phyloP scores from a whole-genome alignment of 139 green algal genomes.

The Closterium sp. region DNA sequence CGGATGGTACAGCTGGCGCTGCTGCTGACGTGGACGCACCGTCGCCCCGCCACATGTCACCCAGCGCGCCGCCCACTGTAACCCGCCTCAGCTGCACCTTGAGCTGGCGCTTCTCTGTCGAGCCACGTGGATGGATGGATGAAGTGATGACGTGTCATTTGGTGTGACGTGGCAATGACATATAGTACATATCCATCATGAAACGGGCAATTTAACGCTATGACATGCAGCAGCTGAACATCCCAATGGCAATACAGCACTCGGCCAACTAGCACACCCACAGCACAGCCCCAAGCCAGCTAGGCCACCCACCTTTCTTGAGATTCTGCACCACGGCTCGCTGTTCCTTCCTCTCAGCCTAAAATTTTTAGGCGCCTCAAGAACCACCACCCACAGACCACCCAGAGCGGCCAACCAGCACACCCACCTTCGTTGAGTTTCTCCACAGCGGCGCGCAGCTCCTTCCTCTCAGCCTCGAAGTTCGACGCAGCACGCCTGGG shows the following conservation, averaged over 20 bases:
- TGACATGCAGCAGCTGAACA: too few relatives aligned
- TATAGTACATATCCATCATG: too few relatives aligned
- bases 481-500: neutral
- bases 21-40: neutral
- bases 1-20: neutral
- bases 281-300: neutral
- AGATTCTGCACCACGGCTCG: neutral
- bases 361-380: too few relatives aligned
- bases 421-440: neutral
- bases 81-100: neutral
- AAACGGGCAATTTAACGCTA: too few relatives aligned
- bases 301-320: neutral
- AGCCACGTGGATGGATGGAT: neutral
- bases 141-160: neutral
- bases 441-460: neutral
- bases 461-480: neutral
- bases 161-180: neutral
- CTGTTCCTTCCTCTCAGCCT: neutral
- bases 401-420: too few relatives aligned
- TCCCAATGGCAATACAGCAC: too few relatives aligned
- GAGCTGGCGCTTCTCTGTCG: neutral
- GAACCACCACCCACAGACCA: too few relatives aligned
- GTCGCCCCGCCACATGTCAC: neutral
- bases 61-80: neutral
- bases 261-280: neutral